A percentile compares a stretch with the other conserved stretches of the same genome.
phyloP scores from a whole-genome alignment of 352 stramenopile species.

The Peronosclerospora sorghi region DNA sequence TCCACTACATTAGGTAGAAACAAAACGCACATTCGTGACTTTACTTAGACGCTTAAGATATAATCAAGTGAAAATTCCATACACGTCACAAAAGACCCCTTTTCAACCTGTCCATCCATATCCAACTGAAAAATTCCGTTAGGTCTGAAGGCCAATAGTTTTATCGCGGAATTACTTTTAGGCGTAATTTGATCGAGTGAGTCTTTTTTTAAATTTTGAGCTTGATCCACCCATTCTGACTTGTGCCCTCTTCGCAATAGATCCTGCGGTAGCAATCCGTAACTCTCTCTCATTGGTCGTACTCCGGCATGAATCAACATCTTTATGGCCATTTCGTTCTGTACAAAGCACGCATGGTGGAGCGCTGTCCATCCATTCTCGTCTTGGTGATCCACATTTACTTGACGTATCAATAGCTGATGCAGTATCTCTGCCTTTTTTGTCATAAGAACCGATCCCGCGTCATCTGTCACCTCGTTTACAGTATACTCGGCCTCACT shows the following conservation, averaged over 20 bases:
- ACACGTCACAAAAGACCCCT: constrained; percentile 75
- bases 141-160: constrained; percentile 64
- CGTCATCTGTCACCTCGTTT: constrained; percentile 38
- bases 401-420: constrained; percentile 52
- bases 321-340: constrained; percentile 57
- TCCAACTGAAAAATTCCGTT: constrained; percentile 77
- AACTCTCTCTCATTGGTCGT: constrained; percentile 55
- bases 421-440: constrained; percentile 71
- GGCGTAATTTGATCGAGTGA: constrained; percentile 54
- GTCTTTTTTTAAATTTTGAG: constrained; percentile 68
- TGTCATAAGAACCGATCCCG: constrained; percentile 42
- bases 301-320: constrained; percentile 69
- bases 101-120: constrained; percentile 75
- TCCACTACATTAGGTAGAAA: constrained; percentile 38
- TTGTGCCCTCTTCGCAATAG: constrained; percentile 58
- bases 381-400: constrained; percentile 73
- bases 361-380: constrained; percentile 79
- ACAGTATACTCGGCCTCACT: constrained; percentile 10
- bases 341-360: constrained; percentile 69
- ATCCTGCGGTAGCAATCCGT: constrained; percentile 68
- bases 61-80: constrained; percentile 5
- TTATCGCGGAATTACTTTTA: constrained; percentile 54
- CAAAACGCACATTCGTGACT: not conserved
- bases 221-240: constrained; percentile 53
- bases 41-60: not conserved